Base-by-base conservation (phyloP, 106 monocot genomes). In the Phalaenopsis aphrodite region DNA sequence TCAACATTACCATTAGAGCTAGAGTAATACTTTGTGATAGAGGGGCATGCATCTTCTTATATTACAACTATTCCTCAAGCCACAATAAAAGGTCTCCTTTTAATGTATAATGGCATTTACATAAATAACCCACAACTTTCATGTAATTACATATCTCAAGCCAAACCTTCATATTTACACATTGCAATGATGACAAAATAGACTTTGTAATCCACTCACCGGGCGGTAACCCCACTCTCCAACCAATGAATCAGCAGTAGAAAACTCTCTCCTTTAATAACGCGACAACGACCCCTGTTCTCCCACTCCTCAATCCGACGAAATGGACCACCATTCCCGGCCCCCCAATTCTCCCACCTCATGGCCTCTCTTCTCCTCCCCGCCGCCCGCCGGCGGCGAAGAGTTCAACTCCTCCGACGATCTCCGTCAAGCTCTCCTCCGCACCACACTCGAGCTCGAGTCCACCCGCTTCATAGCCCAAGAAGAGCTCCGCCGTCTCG, bases 401-500 rank as follows among this genome's bases (percentile, higher is more conserved):
- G 24, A 17, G 24, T 21, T 3, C 55, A 4, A 18, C 49, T 24
- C 15, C 14, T 79, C 49, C 10, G 77, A 75, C n/a, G 78, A 88
- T 24, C 86, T 90, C 12, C 79, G 58, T 55, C 82, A 82, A 11
- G 84, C 86, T 52, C 86, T 90, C 17, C 56, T 88, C 1, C 77
- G 84, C 0, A 65, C 84, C 2, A 77, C 79, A 15, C 73, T 84
- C 37, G 88, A 90, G 86, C 84, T 90, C 38, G 84, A 88, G 11
- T 84, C 91, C 39, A 81, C 88, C 4, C 91, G 91, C 55, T n/a
- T 74, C 11, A 67, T 83, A 18, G 86, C 88, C 14, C 84, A 81
- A 24, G 86, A 84, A 49, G 88, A 91, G 86, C 84, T 91, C 77
- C 86, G 78, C 21, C 80, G 82, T 16, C 75, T 84, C 68, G 84